phyloP scores from a whole-genome alignment of 169 alveolate species.

The Plasmodium malariae region DNA sequence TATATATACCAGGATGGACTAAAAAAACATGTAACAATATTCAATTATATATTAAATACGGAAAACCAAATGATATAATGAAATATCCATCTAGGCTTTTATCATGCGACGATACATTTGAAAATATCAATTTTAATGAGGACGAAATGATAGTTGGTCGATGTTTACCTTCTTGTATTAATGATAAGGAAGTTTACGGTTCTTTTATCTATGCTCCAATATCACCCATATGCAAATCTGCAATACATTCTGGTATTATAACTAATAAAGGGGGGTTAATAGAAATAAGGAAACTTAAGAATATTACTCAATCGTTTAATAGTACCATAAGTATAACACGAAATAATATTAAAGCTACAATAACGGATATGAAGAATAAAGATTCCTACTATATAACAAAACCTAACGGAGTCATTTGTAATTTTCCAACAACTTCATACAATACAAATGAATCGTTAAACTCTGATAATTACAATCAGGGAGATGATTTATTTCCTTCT shows the following conservation, averaged over 20 bases:
- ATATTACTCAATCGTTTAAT: conserved; percentile 52
- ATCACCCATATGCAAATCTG: conserved; percentile 82
- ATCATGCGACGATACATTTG: conserved; percentile 75
- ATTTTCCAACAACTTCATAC: conserved; percentile 58
- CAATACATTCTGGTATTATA: conserved; percentile 82
- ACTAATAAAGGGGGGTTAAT: conserved; percentile 76
- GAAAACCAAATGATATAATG: conserved; percentile 47
- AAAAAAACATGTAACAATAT: conserved; percentile 66
- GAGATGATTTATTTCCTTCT: conserved; percentile 1
- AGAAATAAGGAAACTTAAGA: conserved; percentile 44
- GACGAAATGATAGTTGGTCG: conserved; percentile 26
- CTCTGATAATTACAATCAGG: conserved; percentile 6
- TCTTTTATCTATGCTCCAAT: conserved; percentile 78
- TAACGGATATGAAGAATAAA: conserved; percentile 13
- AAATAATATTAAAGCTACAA: conserved; percentile 44
- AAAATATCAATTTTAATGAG: conserved; percentile 5
- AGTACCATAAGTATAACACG: conserved; percentile 41
- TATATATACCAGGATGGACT: conserved; percentile 59
- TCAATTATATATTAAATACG: conserved; percentile 59
- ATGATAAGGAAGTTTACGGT: conserved; percentile 69
- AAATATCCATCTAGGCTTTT: conserved; percentile 48
- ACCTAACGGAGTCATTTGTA: conserved; percentile 55
- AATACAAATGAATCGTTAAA: conserved; percentile 33
- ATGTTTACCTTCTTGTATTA: conserved; percentile 54
- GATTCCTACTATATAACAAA: conserved; percentile 68